A percentile compares a stretch with the other conserved stretches of the same genome.
Conservation (phyloP, 116 monocot species). For the Dioscorea cayenensis region DNA sequence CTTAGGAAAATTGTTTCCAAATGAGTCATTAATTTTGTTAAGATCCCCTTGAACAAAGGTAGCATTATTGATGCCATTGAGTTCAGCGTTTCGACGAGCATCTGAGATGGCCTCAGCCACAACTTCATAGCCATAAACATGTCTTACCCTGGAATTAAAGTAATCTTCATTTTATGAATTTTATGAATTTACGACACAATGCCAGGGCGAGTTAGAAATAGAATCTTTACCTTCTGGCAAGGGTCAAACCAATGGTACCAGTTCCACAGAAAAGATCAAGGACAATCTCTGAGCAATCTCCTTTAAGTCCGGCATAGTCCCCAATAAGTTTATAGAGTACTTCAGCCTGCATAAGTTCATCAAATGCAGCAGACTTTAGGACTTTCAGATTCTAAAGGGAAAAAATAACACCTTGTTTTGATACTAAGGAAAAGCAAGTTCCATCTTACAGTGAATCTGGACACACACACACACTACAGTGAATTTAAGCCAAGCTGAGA, state of each 20-base stretch:
- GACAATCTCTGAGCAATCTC: constrained; percentile 82
- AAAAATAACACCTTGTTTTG: neutral
- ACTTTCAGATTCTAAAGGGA: neutral
- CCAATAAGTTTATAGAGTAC: constrained; percentile 86
- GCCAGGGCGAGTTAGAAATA: neutral
- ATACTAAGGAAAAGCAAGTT: neutral
- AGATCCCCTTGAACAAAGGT: constrained; percentile 96
- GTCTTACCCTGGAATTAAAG: constrained; percentile 45
- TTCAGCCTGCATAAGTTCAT: constrained; percentile 52
- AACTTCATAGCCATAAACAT: constrained; percentile 93
- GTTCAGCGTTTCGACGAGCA: constrained; percentile 72
- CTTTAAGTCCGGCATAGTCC: constrained; percentile 62
- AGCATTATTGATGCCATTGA: constrained; percentile 84
- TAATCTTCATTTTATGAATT: neutral
- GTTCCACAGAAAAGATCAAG: constrained; percentile 98
- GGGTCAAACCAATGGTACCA: constrained; percentile 93
- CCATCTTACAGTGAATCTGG: neutral
- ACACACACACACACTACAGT: no score
- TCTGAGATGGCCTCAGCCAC: constrained; percentile 78
- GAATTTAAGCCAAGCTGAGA: no score
- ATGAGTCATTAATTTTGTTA: constrained; percentile 74
- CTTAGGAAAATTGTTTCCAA: constrained; percentile 83
- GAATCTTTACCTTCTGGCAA: constrained; percentile 61
- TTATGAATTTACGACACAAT: neutral
- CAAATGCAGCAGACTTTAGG: neutral